Evolutionary conservation across 208 protist species (phyloP).

Genomic region (Giardia muris): DNA sequence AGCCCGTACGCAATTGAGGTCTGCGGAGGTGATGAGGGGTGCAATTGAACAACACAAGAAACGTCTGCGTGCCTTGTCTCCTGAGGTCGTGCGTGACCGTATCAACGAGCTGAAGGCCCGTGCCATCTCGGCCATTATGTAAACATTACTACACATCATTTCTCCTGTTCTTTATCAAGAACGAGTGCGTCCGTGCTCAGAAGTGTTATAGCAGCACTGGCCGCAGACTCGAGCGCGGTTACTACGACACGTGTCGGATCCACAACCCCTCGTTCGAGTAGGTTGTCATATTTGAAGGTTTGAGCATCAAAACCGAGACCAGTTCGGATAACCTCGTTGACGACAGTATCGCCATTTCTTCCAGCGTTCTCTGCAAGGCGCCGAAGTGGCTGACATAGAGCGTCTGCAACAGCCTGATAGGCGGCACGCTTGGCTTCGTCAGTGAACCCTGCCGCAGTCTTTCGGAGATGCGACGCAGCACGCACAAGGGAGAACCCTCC

Average conservation of each 20-base stretch:
- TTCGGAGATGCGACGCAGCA: not conserved
- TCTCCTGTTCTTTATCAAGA: too few species aligned
- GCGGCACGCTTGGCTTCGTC: not conserved
- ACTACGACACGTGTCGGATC: not conserved
- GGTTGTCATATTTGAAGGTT: not conserved
- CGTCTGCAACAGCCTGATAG: not conserved
- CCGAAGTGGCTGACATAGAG: not conserved
- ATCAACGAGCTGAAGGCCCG: too few species aligned
- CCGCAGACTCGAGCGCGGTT: not conserved
- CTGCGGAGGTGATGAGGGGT: too few species aligned
- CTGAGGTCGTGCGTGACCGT: too few species aligned
- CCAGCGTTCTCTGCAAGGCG: not conserved
- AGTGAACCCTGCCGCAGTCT: not conserved
- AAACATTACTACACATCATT: too few species aligned
- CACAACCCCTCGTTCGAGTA: not conserved
- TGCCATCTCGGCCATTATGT: too few species aligned
- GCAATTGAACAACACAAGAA: too few species aligned
- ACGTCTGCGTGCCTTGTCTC: too few species aligned
- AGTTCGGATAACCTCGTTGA: not conserved
- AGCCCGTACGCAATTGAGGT: too few species aligned
- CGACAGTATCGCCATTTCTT: not conserved
- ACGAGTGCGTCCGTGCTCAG: not conserved
- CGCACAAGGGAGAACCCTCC: not conserved
- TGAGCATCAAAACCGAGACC: not conserved
- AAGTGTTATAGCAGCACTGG: not conserved